These are phyloP conservation scores for Calocera viscosa DNA, from an alignment of 768 basidiomycete genomes.

Conservation along the genomic window DNA sequence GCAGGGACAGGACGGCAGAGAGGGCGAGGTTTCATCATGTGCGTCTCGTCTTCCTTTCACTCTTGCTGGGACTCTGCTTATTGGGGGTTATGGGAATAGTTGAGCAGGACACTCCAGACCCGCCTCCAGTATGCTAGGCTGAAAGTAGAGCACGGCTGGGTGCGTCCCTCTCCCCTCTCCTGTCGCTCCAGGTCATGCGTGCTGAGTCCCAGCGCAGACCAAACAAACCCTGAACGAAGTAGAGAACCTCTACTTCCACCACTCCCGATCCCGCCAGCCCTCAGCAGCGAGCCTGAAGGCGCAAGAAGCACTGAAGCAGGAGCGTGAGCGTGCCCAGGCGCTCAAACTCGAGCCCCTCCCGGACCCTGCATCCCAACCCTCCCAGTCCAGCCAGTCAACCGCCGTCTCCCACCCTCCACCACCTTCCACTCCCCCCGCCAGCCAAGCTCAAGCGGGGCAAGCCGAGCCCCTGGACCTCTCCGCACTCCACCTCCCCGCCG, in stretches of 20 bases:
- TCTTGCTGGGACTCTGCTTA: too few relatives aligned
- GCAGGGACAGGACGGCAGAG: background rate
- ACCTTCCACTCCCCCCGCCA: background rate
- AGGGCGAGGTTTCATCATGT: background rate
- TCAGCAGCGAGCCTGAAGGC: conserved; percentile 15
- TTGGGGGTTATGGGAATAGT: too few relatives aligned
- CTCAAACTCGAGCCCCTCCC: too few relatives aligned
- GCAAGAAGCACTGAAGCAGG: conserved; percentile 19
- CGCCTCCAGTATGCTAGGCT: conserved; percentile 64
- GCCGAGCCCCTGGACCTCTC: background rate
- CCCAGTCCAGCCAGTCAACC: background rate
- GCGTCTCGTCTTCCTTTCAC: too few relatives aligned
- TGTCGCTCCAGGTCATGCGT: background rate
- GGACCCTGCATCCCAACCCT: too few relatives aligned
- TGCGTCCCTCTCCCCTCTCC: conserved; percentile 27
- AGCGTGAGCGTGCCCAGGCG: background rate
- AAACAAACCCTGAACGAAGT: conserved; percentile 63
- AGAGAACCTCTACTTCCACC: conserved; percentile 69
- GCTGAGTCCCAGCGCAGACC: conserved; percentile 9
- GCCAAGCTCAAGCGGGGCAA: background rate
- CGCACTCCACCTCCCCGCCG: background rate
- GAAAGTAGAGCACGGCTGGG: conserved; percentile 75
- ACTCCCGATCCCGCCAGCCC: conserved; percentile 38
- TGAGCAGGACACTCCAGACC: conserved; percentile 58
- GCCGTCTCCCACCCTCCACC: background rate